These are phyloP conservation scores for Huiozyma sinensis DNA, from an alignment of 805 yeast species.

Conservation along the genomic window DNA sequence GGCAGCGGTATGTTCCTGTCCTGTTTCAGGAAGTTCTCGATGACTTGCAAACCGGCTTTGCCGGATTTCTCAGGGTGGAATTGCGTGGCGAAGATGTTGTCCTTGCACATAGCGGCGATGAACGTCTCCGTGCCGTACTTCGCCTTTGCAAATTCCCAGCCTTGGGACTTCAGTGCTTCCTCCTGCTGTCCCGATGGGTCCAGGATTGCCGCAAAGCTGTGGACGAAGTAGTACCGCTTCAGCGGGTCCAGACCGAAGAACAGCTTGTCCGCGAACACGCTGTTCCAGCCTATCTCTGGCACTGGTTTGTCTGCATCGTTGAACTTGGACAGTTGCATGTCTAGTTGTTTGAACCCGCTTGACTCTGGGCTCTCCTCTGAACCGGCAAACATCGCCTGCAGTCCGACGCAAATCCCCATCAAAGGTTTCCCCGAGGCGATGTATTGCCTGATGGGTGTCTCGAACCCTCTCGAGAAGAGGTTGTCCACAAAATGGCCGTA, in stretches of 20 bases:
- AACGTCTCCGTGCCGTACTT: constrained; percentile 70
- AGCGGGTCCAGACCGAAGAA: constrained; percentile 57
- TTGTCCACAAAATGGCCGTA: constrained; percentile 86
- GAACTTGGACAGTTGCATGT: constrained; percentile 49
- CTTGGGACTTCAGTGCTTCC: constrained; percentile 22
- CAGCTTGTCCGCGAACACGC: constrained; percentile 23
- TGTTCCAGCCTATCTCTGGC: constrained; percentile 97
- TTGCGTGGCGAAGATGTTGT: constrained; percentile 86
- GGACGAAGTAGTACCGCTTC: constrained; percentile 85
- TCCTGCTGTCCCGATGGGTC: constrained; percentile 27
- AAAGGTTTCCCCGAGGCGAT: constrained; percentile 71
- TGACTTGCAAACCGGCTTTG: constrained; percentile 68
- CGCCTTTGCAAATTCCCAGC: constrained; percentile 69
- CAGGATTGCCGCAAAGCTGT: constrained; percentile 79
- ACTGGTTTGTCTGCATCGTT: constrained; percentile 59
- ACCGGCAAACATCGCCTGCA: constrained; percentile 70
- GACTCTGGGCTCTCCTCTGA: constrained; percentile 64
- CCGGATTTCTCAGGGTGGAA: constrained; percentile 99
- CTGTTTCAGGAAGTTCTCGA: constrained; percentile 56
- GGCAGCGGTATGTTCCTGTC: constrained; percentile 12
- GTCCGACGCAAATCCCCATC: constrained; percentile 97
- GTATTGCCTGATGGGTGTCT: constrained; percentile 53
- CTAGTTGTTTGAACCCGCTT: constrained; percentile 51
- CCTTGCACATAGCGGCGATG: constrained; percentile 69
- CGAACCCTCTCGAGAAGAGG: constrained; percentile 49